phyloP scores from a whole-genome alignment of 148 eudicot genomes.

The Rhododendron ovatum region DNA sequence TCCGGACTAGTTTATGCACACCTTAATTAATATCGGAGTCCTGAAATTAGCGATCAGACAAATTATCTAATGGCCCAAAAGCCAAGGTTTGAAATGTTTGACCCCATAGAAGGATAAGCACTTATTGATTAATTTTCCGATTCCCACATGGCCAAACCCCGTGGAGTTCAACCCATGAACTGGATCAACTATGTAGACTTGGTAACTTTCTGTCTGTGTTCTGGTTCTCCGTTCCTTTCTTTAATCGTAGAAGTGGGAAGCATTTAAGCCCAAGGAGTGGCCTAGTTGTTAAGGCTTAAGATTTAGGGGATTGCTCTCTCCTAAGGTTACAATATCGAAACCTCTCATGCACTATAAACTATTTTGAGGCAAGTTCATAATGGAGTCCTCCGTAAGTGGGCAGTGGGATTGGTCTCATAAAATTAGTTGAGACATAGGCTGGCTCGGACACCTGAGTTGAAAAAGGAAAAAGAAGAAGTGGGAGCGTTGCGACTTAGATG shows the following conservation, averaged over 20 bases:
- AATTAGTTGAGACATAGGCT: too few relatives aligned
- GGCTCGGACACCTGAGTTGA: too few relatives aligned
- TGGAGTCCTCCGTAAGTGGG: not conserved
- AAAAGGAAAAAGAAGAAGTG: not conserved
- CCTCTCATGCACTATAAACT: too few relatives aligned
- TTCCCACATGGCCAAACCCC: too few relatives aligned
- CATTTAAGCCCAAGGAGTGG: too few relatives aligned
- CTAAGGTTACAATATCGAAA: too few relatives aligned
- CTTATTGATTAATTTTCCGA: too few relatives aligned
- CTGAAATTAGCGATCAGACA: not conserved
- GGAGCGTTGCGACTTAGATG: not conserved
- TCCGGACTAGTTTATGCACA: rapidly evolving
- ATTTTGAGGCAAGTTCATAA: too few relatives aligned
- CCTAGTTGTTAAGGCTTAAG: too few relatives aligned
- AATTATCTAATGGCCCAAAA: not conserved
- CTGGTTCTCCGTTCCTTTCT: not conserved
- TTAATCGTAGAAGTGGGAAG: not conserved
- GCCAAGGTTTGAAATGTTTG: not conserved
- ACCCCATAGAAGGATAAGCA: too few relatives aligned
- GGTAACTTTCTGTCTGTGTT: not conserved
- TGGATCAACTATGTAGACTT: not conserved
- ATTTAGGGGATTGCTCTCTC: too few relatives aligned
- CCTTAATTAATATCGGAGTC: too few relatives aligned
- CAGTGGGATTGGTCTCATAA: not conserved
- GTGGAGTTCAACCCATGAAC: not conserved